Conservation (phyloP, 192 early-diverging fungal genomes). For the Gonapodya sp. region DNA sequence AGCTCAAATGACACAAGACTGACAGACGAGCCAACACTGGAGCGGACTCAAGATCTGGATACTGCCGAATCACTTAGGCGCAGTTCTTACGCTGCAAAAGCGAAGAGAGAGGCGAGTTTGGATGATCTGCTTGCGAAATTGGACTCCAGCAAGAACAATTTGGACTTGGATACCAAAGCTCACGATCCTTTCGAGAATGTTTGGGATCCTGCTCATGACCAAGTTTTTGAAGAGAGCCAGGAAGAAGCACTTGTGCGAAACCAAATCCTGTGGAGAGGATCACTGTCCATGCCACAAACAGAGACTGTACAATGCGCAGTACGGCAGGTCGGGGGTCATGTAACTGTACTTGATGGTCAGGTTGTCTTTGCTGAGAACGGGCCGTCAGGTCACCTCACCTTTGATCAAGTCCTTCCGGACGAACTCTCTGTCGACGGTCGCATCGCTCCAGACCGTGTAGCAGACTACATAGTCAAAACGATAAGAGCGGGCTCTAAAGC, state of each 20-base stretch:
- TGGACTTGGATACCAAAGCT: not conserved
- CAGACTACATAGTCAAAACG: not conserved
- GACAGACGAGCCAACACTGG: not conserved
- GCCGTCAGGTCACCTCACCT: not conserved
- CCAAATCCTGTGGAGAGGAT: not conserved
- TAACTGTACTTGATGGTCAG: not conserved
- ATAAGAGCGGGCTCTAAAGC: not conserved
- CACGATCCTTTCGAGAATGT: not conserved
- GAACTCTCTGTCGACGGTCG: not conserved
- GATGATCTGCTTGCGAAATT: not conserved
- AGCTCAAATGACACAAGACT: not conserved
- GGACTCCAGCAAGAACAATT: not conserved
- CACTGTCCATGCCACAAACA: not conserved
- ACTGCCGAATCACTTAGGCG: not conserved
- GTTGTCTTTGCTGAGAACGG: not conserved
- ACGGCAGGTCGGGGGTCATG: not conserved
- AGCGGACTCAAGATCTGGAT: not conserved
- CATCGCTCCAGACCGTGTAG: not conserved
- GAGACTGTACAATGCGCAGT: not conserved
- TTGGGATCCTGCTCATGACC: not conserved
- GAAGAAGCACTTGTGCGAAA: not conserved
- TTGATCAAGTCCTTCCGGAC: not conserved
- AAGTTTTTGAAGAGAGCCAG: not conserved
- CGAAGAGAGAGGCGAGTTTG: not conserved
- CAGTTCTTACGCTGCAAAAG: not conserved